phyloP scores from a whole-genome alignment of 306 rosid genomes.

The Cotoneaster glaucophyllus region DNA sequence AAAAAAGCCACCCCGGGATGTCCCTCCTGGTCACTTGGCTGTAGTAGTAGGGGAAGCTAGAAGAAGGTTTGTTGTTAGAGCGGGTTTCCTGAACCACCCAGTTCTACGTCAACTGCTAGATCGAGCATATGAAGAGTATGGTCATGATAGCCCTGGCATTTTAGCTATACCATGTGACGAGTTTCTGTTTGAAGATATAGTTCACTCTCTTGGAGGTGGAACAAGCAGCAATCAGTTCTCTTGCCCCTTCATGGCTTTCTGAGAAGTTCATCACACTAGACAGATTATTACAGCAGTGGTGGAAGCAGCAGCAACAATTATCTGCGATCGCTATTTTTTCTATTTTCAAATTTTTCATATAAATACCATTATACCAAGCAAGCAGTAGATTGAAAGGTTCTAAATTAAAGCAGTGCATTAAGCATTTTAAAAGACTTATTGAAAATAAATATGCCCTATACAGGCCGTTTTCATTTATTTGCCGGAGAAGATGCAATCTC shows the following conservation, averaged over 20 bases:
- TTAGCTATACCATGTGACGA: conserved; percentile 45
- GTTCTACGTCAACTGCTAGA: conserved; percentile 30
- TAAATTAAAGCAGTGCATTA: neutral
- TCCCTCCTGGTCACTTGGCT: conserved; percentile 27
- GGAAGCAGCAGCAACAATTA: no score
- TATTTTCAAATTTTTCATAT: neutral
- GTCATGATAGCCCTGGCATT: conserved; percentile 33
- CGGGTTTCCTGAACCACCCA: conserved; percentile 14
- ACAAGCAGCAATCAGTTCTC: conserved; percentile 15
- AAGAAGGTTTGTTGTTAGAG: conserved; percentile 5
- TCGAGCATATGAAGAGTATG: conserved; percentile 40
- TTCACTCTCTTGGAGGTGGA: conserved; percentile 27
- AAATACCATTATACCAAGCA: neutral
- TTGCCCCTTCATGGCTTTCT: conserved; percentile 29
- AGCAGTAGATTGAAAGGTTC: neutral
- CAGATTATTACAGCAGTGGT: no score
- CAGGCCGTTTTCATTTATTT: neutral
- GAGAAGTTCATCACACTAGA: conserved; percentile 19
- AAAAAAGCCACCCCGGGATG: conserved; percentile 27
- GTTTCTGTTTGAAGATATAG: conserved; percentile 34
- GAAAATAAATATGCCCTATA: neutral
- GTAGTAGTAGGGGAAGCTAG: conserved; percentile 15
- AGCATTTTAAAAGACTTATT: neutral
- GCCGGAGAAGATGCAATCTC: neutral
- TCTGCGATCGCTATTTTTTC: neutral